Evolutionary conservation across 1,139 yeast species (phyloP).

Genomic region (Hemisphaericaspora subhashii): DNA sequence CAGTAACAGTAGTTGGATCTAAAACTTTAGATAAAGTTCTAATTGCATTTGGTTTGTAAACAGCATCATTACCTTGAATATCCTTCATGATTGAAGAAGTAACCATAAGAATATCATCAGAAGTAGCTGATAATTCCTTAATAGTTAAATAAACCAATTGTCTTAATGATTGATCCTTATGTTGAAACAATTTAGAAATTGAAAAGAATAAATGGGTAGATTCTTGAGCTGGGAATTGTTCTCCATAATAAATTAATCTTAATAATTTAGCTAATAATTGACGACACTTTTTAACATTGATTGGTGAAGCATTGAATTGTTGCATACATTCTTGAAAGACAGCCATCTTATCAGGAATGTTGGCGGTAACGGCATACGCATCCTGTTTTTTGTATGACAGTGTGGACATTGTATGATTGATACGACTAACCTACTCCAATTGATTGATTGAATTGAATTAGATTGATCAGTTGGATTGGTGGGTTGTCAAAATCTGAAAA

Average conservation of each 20-base stretch:
- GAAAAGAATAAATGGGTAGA: slow-evolving; percentile 93
- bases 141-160: slow-evolving; percentile 93
- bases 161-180: slow-evolving; percentile 85
- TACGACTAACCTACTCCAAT: background rate
- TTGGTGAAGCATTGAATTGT: slow-evolving; percentile 90
- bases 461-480: background rate
- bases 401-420: slow-evolving; percentile 58
- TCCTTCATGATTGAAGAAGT: slow-evolving; percentile 98
- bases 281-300: slow-evolving; percentile 86
- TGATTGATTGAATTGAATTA: background rate
- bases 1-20: slow-evolving; percentile 90
- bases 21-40: slow-evolving; percentile 87
- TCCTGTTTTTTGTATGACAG: slow-evolving; percentile 82
- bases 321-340: slow-evolving; percentile 94
- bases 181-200: slow-evolving; percentile 91
- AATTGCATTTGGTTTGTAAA: slow-evolving; percentile 92
- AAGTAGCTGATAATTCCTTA: slow-evolving; percentile 80
- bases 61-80: slow-evolving; percentile 82
- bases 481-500: slow-evolving; percentile 1
- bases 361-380: slow-evolving; percentile 54
- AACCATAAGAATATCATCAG: slow-evolving; percentile 95
- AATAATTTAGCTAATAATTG: slow-evolving; percentile 70
- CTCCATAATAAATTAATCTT: slow-evolving; percentile 78
- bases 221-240: slow-evolving; percentile 82
- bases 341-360: slow-evolving; percentile 91